Conservation (phyloP, 495 filamentous ascomycete genomes). For the Aspergillus steynii region DNA sequence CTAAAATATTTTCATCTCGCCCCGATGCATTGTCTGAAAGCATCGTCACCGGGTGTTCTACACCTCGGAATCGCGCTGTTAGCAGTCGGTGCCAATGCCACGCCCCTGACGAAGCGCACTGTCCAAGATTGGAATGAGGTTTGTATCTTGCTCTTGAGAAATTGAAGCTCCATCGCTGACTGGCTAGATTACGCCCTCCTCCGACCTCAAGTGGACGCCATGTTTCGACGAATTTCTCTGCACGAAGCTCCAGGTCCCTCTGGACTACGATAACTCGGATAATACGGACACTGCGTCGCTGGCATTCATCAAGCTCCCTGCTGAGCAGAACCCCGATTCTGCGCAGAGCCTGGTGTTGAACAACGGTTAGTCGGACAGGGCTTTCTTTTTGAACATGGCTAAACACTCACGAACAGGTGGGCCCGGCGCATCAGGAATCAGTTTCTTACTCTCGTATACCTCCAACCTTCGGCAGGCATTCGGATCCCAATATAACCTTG, state of each 20-base stretch:
- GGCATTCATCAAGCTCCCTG: conserved; percentile 27
- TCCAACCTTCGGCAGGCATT: conserved; percentile 20
- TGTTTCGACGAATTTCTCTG: conserved; percentile 28
- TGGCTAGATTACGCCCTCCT: conserved; percentile 12
- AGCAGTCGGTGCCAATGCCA: neutral
- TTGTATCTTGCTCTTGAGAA: neutral
- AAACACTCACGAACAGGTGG: conserved; percentile 30
- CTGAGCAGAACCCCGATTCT: conserved; percentile 15
- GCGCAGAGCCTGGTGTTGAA: conserved; percentile 21
- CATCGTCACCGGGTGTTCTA: neutral
- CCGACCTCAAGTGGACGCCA: conserved; percentile 23
- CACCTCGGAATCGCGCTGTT: neutral
- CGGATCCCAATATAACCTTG: conserved; percentile 42
- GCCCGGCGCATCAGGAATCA: conserved; percentile 44
- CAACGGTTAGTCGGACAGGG: conserved; percentile 7
- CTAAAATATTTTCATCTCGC: neutral
- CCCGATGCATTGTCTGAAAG: neutral
- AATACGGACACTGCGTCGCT: conserved; percentile 20
- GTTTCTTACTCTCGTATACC: neutral
- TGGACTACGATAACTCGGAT: conserved; percentile 26
- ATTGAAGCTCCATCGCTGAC: neutral
- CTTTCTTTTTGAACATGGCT: conserved; percentile 1
- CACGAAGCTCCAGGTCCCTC: conserved; percentile 22
- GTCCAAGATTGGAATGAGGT: neutral
- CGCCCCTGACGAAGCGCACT: neutral